These are phyloP conservation scores for Nitzschia inconspicua DNA, from an alignment of 108 stramenopile genomes.

Conservation along the genomic window DNA sequence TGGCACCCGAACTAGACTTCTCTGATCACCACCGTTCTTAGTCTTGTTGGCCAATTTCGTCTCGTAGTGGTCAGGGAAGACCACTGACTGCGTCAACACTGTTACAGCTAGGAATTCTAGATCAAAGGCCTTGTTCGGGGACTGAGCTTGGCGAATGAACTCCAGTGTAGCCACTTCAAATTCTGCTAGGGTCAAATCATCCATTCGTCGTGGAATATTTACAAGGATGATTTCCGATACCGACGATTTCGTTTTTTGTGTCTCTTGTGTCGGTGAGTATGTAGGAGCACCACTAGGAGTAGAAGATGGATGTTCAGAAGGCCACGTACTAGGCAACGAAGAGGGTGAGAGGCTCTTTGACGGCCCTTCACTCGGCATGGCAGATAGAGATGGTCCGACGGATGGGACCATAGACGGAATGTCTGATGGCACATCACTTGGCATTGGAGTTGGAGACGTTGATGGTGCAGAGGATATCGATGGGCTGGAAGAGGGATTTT, in stretches of 20 bases:
- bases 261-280: slow-evolving; percentile 10
- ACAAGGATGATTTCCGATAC: slow-evolving; percentile 1
- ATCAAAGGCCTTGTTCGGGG: not conserved
- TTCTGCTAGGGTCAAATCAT: not conserved
- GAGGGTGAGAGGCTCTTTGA: slow-evolving; percentile 6
- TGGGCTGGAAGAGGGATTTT: slow-evolving; percentile 8
- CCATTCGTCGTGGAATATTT: slow-evolving; percentile 24
- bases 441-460: not conserved
- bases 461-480: slow-evolving; percentile 1
- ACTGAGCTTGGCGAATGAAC: slow-evolving; percentile 12
- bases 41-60: not conserved
- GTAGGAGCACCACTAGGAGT: slow-evolving; percentile 14
- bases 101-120: slow-evolving; percentile 20
- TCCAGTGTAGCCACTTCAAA: slow-evolving; percentile 30
- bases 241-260: slow-evolving; percentile 18
- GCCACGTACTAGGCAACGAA: slow-evolving; percentile 3
- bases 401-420: slow-evolving; percentile 6
- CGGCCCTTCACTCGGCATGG: not conserved
- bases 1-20: no score
- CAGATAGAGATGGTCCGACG: not conserved
- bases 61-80: slow-evolving; percentile 4
- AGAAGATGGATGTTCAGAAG: not conserved
- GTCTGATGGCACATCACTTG: slow-evolving; percentile 6
- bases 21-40: no score
- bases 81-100: slow-evolving; percentile 16